phyloP scores from a whole-genome alignment of 345 rosid species.

The Populus deltoides region DNA sequence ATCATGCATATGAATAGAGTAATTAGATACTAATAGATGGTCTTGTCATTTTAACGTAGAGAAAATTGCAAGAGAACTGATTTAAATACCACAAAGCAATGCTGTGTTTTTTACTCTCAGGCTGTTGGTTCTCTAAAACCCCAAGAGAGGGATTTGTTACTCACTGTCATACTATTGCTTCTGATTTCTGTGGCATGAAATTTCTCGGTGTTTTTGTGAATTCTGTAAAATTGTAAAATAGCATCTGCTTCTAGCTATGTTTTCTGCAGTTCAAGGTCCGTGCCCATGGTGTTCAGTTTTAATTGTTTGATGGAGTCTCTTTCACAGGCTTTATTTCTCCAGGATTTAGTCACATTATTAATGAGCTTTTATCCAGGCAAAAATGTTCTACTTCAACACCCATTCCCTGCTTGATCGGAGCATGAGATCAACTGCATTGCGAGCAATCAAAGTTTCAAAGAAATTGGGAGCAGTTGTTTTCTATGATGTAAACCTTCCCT shows the following conservation, averaged over 20 bases:
- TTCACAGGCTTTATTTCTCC: not conserved
- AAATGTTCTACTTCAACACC: constrained; percentile 80
- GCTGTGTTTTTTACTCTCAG: not conserved
- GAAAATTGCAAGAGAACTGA: not conserved
- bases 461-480: constrained; percentile 66
- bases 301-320: not conserved
- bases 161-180: too few species aligned
- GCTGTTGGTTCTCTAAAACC: not conserved
- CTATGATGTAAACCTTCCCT: constrained; percentile 78
- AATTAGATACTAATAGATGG: not conserved
- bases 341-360: constrained; percentile 11
- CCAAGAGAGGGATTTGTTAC: too few species aligned
- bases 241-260: not conserved
- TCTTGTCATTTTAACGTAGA: not conserved
- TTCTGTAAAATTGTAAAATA: not conserved
- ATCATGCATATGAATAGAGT: not conserved
- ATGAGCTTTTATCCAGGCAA: constrained; percentile 53
- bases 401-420: constrained; percentile 73
- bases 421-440: constrained; percentile 66
- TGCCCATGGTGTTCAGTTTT: not conserved
- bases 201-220: too few species aligned
- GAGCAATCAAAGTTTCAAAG: constrained; percentile 69
- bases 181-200: too few species aligned
- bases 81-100: not conserved
- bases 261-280: not conserved